phyloP scores from a whole-genome alignment of 2,329 filamentous ascomycete genomes.

The Curvularia sp. region DNA sequence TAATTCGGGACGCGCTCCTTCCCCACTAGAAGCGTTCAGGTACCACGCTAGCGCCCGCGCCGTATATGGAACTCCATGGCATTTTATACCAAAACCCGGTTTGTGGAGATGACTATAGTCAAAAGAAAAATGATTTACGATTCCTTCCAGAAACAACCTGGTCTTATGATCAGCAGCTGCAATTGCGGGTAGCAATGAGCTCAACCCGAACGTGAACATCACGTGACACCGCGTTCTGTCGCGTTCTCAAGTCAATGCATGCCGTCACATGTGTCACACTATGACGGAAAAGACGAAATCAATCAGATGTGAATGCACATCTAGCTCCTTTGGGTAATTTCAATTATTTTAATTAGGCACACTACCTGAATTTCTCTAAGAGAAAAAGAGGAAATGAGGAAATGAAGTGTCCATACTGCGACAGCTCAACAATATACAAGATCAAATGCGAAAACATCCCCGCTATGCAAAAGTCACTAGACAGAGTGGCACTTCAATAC shows the following conservation, averaged over 20 bases:
- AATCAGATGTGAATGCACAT: background rate
- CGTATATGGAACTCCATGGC: background rate
- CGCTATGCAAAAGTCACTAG: conserved; percentile 29
- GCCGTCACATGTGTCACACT: background rate
- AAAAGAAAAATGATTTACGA: background rate
- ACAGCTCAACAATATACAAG: conserved; percentile 20
- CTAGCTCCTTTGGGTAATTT: background rate
- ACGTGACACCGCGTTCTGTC: conserved; percentile 27
- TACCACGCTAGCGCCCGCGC: conserved; percentile 17
- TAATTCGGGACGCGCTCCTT: conserved; percentile 29
- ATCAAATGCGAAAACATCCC: conserved; percentile 16
- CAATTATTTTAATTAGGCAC: conserved; percentile 11
- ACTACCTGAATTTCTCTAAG: conserved; percentile 4
- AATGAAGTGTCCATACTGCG: conserved; percentile 17
- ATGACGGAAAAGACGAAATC: too few relatives aligned
- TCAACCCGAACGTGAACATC: background rate
- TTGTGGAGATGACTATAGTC: background rate
- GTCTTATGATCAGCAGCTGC: too few relatives aligned
- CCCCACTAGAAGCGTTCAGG: conserved; percentile 23
- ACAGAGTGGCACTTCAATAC: conserved; percentile 4
- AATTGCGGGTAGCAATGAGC: background rate
- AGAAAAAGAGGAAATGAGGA: conserved; percentile 19
- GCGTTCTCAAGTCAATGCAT: conserved; percentile 2
- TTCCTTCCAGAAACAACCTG: background rate
- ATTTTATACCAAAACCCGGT: background rate